Percentiles rank a stretch among this genome's conserved stretches.
phyloP scores from a whole-genome alignment of 192 early-diverging fungal genomes.

The Coemansia erecta region DNA sequence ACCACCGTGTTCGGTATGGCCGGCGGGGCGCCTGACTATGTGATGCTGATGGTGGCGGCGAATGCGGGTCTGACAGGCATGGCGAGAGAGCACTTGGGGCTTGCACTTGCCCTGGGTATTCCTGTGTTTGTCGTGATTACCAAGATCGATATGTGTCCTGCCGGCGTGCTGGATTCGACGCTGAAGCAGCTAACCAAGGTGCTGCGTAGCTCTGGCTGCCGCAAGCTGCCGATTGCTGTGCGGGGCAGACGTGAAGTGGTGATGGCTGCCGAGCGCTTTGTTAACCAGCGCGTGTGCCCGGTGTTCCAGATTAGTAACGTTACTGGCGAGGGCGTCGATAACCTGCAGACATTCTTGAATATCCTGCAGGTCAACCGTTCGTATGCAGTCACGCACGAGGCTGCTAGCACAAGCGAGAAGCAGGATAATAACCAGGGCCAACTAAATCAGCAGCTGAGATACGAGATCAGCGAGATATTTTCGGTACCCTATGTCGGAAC shows the following conservation, averaged over 20 bases:
- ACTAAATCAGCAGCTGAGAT: constrained; percentile 60
- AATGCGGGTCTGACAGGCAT: constrained; percentile 92
- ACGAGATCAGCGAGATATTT: constrained; percentile 88
- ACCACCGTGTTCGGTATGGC: constrained; percentile 97
- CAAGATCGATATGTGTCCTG: constrained; percentile 92
- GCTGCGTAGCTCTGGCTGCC: constrained; percentile 83
- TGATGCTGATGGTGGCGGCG: constrained; percentile 83
- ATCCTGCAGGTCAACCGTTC: constrained; percentile 65
- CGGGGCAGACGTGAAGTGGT: constrained; percentile 72
- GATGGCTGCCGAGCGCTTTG: constrained; percentile 75
- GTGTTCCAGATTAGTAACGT: constrained; percentile 95
- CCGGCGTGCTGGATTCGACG: constrained; percentile 77
- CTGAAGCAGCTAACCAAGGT: constrained; percentile 81
- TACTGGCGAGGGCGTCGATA: constrained; percentile 74
- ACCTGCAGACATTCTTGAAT: constrained; percentile 81
- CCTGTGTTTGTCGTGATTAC: constrained; percentile 93
- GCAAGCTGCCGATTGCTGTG: constrained; percentile 89
- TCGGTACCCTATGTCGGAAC: constrained; percentile 89
- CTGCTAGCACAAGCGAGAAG: not conserved
- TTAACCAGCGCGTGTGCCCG: constrained; percentile 86
- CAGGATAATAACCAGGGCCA: not conserved
- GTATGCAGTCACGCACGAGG: not conserved
- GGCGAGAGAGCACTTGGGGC: constrained; percentile 90
- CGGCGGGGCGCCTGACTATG: constrained; percentile 85
- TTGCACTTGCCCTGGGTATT: constrained; percentile 81